phyloP scores from a whole-genome alignment of 345 rosid genomes.

The Schrenkiella parvula region DNA sequence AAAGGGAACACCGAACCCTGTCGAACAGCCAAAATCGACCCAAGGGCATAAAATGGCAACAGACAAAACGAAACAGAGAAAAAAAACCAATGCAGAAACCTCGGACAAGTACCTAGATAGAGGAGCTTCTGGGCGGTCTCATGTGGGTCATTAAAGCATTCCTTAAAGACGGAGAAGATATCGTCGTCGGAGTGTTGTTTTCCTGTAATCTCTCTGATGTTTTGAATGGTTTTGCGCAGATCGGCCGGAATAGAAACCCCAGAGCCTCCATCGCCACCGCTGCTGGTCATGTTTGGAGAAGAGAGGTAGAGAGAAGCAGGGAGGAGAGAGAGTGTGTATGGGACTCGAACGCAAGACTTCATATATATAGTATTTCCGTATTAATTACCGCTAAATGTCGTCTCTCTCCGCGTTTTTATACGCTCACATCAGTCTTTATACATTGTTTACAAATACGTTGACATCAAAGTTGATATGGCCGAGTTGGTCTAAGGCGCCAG shows the following conservation, averaged over 20 bases:
- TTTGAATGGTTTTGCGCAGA: conserved; percentile 51
- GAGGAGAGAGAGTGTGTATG: not conserved
- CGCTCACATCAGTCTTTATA: not conserved
- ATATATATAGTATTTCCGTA: not conserved
- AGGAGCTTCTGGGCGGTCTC: conserved; percentile 78
- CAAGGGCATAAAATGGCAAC: not conserved
- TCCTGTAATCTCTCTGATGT: conserved; percentile 72
- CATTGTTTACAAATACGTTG: too few relatives aligned
- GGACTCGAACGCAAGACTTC: not conserved
- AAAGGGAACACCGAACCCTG: not conserved
- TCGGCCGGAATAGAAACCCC: conserved; percentile 57
- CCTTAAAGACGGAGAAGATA: conserved; percentile 64
- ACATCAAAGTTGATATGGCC: conserved; percentile 68
- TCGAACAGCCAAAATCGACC: not conserved
- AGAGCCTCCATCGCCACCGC: conserved; percentile 43
- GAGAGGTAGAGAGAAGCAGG: not conserved
- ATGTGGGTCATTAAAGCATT: conserved; percentile 74
- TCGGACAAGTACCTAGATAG: conserved; percentile 45
- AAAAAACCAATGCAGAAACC: not conserved
- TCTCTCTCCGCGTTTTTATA: conserved; percentile 1
- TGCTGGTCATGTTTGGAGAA: conserved; percentile 40
- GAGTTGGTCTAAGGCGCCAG: conserved; percentile 99
- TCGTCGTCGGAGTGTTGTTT: conserved; percentile 81
- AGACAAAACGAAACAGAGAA: not conserved
- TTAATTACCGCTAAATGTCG: not conserved